Evolutionary conservation across 257 asterid species (phyloP), one percentile per base, ranked within the genome.

Genomic region (Penstemon barbatus): DNA sequence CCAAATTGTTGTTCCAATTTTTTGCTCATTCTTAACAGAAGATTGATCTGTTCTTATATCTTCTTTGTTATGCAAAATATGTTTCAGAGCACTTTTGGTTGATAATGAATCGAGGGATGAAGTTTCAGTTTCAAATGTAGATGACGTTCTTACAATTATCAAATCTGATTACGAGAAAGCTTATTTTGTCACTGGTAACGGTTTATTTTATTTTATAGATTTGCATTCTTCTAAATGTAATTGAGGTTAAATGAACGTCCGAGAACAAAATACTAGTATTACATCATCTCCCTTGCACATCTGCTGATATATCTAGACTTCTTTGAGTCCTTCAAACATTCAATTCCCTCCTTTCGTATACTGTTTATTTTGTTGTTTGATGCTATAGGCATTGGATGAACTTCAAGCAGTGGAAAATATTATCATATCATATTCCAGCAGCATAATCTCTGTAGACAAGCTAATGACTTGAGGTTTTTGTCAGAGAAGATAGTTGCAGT

Each of bases 161-260:
- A 81, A 79, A 78, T 78, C 83, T 7, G 96, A 91, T 72, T 91
- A 82, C 54, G 88, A 82, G 73, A 87, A 81, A 43, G 92, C 90
- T 57, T 91, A 91, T 78, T 91, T 91, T 77, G 93, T 89, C 15
- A 91, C 97, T 74, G 97, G 97, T 85, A 71, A 51, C 57, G 0
- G 19, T 53, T 40, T 61, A 12, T 12, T 19, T 65, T 54, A 51
- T 77, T 63, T 46, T 49, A 9, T 56, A 4, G 4, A 42, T 66
- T 67, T 59, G 57, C 40, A 42, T 11, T 44, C 15, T 10, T 33
- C 57, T 7, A 59, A 59, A 33, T 67, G 45, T 48, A 10, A 38
- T 51, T 12, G 53, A 71, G 56, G 62, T 44, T 71, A 52, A 19
- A 15, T 53, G 54, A 42, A 43, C 46, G 33, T 43, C 43, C 11